Conservation (phyloP, 108 stramenopile genomes). For the Fistulifera solaris region DNA sequence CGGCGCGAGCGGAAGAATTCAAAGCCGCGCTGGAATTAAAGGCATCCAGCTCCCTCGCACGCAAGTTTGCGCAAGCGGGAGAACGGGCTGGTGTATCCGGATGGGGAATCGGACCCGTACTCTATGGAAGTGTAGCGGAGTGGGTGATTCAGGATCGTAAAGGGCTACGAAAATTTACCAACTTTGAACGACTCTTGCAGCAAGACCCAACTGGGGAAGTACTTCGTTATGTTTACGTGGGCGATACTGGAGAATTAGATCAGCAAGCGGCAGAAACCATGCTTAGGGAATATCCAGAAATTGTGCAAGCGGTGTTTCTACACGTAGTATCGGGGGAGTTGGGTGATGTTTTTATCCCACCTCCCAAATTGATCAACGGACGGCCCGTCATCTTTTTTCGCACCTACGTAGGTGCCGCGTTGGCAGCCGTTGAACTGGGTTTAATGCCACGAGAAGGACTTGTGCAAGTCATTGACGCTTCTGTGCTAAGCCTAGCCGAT, state of each 20-base stretch:
- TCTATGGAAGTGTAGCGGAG: slow-evolving; percentile 92
- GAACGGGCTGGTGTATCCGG: slow-evolving; percentile 46
- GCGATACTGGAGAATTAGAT: slow-evolving; percentile 92
- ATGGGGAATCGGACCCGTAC: slow-evolving; percentile 91
- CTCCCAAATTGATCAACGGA: slow-evolving; percentile 76
- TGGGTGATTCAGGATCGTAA: slow-evolving; percentile 88
- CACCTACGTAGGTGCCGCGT: slow-evolving; percentile 91
- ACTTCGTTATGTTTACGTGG: slow-evolving; percentile 87
- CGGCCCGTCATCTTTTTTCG: slow-evolving; percentile 85
- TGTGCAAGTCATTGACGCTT: slow-evolving; percentile 62
- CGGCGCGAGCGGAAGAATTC: slow-evolving; percentile 92
- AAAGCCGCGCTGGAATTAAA: slow-evolving; percentile 89
- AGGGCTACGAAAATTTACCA: slow-evolving; percentile 80
- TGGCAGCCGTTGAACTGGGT: slow-evolving; percentile 64
- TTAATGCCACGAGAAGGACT: slow-evolving; percentile 74
- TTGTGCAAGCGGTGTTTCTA: slow-evolving; percentile 86
- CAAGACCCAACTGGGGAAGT: slow-evolving; percentile 76
- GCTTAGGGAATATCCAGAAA: slow-evolving; percentile 81
- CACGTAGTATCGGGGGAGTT: slow-evolving; percentile 67
- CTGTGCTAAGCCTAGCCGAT: slow-evolving; percentile 32
- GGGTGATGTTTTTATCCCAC: slow-evolving; percentile 38
- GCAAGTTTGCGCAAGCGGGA: slow-evolving; percentile 65
- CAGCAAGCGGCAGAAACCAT: slow-evolving; percentile 88
- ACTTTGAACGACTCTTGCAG: slow-evolving; percentile 79
- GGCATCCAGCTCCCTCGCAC: slow-evolving; percentile 61